Conservation (phyloP, 306 rosid genomes). For the Cicer chorassanicum region DNA sequence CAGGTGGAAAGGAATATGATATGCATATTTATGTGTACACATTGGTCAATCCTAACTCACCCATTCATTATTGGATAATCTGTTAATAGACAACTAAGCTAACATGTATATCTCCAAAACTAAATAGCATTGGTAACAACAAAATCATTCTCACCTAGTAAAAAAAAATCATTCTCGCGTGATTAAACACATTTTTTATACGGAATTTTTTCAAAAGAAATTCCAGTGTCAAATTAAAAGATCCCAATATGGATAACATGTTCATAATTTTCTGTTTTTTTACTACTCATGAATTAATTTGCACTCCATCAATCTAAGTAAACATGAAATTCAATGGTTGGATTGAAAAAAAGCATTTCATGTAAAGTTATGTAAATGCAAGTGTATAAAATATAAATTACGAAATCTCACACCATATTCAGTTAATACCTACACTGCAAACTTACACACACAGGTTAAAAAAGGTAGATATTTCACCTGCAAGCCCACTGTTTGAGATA, state of each 20-base stretch:
- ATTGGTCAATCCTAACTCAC: constrained; percentile 15
- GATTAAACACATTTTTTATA: not conserved
- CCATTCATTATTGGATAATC: constrained; percentile 12
- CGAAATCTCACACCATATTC: constrained; percentile 15
- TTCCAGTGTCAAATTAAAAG: not conserved
- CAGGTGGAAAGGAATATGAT: constrained; percentile 26
- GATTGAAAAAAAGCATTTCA: not conserved
- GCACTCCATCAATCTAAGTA: constrained; percentile 11
- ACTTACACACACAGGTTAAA: constrained; percentile 11
- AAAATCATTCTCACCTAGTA: constrained; percentile 10
- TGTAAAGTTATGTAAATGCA: not conserved
- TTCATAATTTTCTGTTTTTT: not conserved
- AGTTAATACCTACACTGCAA: constrained; percentile 11
- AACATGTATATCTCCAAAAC: constrained; percentile 5
- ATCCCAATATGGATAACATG: constrained; percentile 10
- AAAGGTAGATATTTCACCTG: constrained; percentile 66
- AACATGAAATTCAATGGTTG: not conserved
- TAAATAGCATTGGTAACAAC: not conserved
- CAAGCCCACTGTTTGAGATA: constrained; percentile 86
- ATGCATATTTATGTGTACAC: not conserved
- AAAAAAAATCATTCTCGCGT: not conserved
- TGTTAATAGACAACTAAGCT: not conserved
- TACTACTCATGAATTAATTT: not conserved
- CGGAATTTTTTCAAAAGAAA: not conserved
- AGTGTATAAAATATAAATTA: constrained; percentile 36